Evolutionary conservation across 1,139 yeast genomes (phyloP).

Genomic region (Arxiozyma slooffiae): DNA sequence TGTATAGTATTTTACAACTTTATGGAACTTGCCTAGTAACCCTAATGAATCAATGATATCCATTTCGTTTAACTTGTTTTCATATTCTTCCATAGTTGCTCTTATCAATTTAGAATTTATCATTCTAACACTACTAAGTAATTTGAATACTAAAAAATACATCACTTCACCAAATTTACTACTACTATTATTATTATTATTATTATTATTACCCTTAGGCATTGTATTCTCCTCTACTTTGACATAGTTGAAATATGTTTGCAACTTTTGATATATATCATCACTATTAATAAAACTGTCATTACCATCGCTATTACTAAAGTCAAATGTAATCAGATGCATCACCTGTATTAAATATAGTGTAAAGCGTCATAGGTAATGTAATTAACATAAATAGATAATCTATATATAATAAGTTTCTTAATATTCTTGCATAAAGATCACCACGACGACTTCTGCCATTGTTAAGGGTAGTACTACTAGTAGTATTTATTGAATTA

Average conservation of each 20-base stretch:
- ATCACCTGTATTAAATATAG: constrained; percentile 22
- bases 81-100: no score
- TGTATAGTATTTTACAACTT: constrained; percentile 12
- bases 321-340: constrained; percentile 23
- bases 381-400: constrained; percentile 23
- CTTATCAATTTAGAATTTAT: no score
- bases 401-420: constrained; percentile 24
- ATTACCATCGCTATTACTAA: not conserved
- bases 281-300: constrained; percentile 12
- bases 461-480: not conserved
- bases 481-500: not conserved
- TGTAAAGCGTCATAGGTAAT: constrained; percentile 28
- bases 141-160: no score
- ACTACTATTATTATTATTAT: no score
- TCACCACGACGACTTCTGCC: not conserved
- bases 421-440: constrained; percentile 4
- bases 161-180: not conserved
- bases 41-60: constrained; percentile 12
- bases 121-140: not conserved
- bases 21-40: constrained; percentile 27
- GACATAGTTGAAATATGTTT: not conserved
- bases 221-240: not conserved
- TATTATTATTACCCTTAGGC: not conserved
- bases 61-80: not conserved
- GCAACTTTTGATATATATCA: constrained; percentile 18